phyloP scores from a whole-genome alignment of 805 yeast genomes.

The Starmerella riodocensis region DNA sequence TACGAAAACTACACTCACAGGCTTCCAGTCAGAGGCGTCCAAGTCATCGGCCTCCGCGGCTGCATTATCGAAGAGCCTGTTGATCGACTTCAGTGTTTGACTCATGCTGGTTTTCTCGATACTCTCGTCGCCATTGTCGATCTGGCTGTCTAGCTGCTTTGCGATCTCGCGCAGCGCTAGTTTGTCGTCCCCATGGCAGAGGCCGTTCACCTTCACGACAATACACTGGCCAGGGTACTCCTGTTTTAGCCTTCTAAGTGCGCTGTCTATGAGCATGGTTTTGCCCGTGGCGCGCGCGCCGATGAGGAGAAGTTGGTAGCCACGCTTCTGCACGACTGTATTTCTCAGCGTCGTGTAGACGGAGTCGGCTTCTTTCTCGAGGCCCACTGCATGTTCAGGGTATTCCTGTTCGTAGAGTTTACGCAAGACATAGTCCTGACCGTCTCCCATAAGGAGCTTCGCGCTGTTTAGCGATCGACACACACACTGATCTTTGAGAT shows the following conservation, averaged over 20 bases:
- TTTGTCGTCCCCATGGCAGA: slow-evolving; percentile 58
- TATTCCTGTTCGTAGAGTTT: slow-evolving; percentile 23
- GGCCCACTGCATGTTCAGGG: slow-evolving; percentile 25
- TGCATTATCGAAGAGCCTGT: slow-evolving; percentile 22
- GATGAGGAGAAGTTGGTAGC: slow-evolving; percentile 64
- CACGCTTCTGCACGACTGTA: slow-evolving; percentile 55
- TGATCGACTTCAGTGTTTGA: slow-evolving; percentile 21
- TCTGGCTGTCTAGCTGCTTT: slow-evolving; percentile 51
- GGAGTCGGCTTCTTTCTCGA: slow-evolving; percentile 34
- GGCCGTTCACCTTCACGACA: slow-evolving; percentile 53
- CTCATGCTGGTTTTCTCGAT: slow-evolving; percentile 26
- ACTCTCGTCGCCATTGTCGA: slow-evolving; percentile 21
- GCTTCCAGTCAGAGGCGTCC: slow-evolving; percentile 12
- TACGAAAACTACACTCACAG: slow-evolving; percentile 42
- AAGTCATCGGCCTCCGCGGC: slow-evolving; percentile 2
- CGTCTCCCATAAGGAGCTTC: slow-evolving; percentile 10
- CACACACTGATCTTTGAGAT: no score
- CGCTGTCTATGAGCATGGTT: slow-evolving; percentile 46
- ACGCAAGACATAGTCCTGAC: slow-evolving; percentile 18
- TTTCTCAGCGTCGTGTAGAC: slow-evolving; percentile 46
- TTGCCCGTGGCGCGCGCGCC: slow-evolving; percentile 80
- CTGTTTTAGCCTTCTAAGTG: slow-evolving; percentile 34
- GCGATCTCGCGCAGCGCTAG: slow-evolving; percentile 78
- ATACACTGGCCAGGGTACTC: slow-evolving; percentile 39
- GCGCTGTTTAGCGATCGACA: no score